Evolutionary conservation across 2,329 filamentous ascomycete genomes (phyloP), one percentile per base, ranked within the genome.

Genomic region (Sporothrix sp.): DNA sequence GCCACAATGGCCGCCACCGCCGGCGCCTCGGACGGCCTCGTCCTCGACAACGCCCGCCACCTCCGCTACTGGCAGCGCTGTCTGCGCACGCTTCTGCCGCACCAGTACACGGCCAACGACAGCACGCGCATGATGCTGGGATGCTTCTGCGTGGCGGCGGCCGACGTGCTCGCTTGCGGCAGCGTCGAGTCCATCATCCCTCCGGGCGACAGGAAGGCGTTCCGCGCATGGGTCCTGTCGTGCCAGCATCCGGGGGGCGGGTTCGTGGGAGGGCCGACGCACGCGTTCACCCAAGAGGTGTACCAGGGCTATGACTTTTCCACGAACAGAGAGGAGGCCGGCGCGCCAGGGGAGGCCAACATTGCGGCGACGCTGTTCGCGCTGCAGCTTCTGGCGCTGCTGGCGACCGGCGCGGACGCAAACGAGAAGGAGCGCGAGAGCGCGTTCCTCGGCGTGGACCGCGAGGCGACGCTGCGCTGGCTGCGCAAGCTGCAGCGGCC

Each of bases 11-110:
- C n/a, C n/a, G n/a, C n/a, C n/a, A n/a, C n/a, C n/a, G n/a, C n/a
- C n/a, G n/a, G n/a, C n/a, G n/a, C n/a, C n/a, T n/a, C n/a, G n/a
- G 25, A 28, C 25, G 25, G 6, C 8, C 60, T 66, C 3, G 58
- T 63, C 21, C 68, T 85, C 55, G 71, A 85, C 62, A 79, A 74
- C 52, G 71, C 78, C 43, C 77, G 75, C 52, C 93, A 98, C 65
- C 73, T 93, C 63, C 87, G 85, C 63, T 98, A 96, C 76, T 98
- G 90, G 84, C 79, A 89, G 58, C 83, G 90, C 63, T 96, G 91
- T 65, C 77, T 93, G 57, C 85, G 84, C 64, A 84, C 83, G 21
- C 77, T 84, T 55, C 81, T 98, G 7, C 93, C 93, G 0, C 76
- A 82, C 40, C 75, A 80, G 56, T 98, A 97, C 71, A 94, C 87